Percentiles rank a stretch among this genome's conserved stretches.
Evolutionary conservation across 306 rosid species (phyloP).

Genomic region (Chamaecrista fasciculata): DNA sequence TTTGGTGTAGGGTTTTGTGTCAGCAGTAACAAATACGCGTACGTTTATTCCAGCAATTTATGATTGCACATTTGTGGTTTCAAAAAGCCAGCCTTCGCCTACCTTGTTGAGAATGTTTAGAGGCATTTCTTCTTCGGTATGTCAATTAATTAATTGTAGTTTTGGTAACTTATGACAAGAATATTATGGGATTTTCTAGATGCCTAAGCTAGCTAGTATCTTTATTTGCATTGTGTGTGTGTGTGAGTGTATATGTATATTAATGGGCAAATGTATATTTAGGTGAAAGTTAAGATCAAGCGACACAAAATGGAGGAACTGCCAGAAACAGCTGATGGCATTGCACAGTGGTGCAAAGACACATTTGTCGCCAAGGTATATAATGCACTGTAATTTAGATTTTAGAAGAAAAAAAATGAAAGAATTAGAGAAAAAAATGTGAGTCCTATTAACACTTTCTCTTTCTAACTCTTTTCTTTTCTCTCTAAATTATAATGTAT

Average conservation of each 20-base stretch:
- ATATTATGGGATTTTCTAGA: too few species aligned
- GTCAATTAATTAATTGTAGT: too few species aligned
- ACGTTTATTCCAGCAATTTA: conserved; percentile 70
- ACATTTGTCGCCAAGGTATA: conserved; percentile 67
- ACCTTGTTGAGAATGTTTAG: conserved; percentile 62
- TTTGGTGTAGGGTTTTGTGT: conserved; percentile 70
- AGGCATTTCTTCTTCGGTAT: conserved; percentile 28
- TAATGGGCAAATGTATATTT: too few species aligned
- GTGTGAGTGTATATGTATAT: neutral
- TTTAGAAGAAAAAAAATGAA: too few species aligned
- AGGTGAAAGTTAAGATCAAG: conserved; percentile 78
- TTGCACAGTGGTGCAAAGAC: conserved; percentile 87
- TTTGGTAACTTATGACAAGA: too few species aligned
- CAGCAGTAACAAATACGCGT: conserved; percentile 57
- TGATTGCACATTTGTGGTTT: conserved; percentile 68
- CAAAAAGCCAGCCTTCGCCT: conserved; percentile 57
- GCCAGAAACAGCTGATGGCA: conserved; percentile 70
- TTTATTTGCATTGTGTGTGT: too few species aligned
- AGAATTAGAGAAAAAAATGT: too few species aligned
- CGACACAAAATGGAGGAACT: conserved; percentile 69
- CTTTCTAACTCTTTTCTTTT: too few species aligned
- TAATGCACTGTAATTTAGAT: too few species aligned
- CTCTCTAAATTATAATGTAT: too few species aligned
- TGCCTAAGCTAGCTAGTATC: too few species aligned
- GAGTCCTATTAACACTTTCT: too few species aligned